A percentile compares a stretch with the other conserved stretches of the same genome.
Conservation (phyloP, 129 eudicot genomes). For the Mikania micrantha region DNA sequence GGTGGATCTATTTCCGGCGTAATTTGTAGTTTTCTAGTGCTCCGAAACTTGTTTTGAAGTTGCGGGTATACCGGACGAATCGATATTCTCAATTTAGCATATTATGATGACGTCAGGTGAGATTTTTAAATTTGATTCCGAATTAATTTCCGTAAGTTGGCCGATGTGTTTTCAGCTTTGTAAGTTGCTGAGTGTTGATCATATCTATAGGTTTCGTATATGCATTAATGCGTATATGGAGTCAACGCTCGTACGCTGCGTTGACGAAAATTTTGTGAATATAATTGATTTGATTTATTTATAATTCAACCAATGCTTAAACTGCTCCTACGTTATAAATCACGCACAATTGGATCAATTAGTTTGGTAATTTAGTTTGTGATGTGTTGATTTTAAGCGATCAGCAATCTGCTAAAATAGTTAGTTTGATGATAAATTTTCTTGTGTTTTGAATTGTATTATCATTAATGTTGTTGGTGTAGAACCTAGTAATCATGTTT, state of each 20-base stretch:
- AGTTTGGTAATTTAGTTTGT: neutral
- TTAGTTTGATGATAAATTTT: neutral
- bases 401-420: neutral
- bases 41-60: neutral
- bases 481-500: neutral
- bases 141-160: neutral
- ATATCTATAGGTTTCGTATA: neutral
- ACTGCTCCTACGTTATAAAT: neutral
- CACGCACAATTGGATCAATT: neutral
- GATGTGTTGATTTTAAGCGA: neutral
- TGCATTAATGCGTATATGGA: too few species aligned
- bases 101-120: constrained; percentile 37
- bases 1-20: constrained; percentile 20
- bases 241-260: constrained; percentile 6
- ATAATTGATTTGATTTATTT: neutral
- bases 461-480: neutral
- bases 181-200: neutral
- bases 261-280: neutral
- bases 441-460: neutral
- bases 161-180: neutral
- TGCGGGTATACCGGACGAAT: neutral
- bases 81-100: neutral
- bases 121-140: neutral
- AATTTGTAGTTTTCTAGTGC: neutral
- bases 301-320: neutral